Conservation (phyloP, 768 basidiomycete species). For the Bullera alba region DNA sequence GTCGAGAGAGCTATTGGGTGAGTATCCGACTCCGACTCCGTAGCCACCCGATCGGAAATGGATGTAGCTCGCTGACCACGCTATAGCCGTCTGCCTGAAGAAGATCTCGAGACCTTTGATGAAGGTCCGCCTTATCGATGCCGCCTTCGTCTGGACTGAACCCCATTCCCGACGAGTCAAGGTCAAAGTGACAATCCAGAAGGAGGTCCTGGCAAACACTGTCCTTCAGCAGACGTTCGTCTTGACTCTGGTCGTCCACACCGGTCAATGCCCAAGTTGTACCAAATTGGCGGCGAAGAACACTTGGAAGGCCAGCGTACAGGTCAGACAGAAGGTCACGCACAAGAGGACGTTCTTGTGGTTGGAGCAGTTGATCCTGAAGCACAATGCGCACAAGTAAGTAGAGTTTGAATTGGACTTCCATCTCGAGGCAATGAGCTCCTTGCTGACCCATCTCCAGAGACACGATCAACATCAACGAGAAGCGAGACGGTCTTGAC, state of each 20-base stretch:
- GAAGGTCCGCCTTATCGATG: conserved; percentile 94
- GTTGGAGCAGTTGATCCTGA: conserved; percentile 93
- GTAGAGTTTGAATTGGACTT: conserved; percentile 6
- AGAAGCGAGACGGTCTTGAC: conserved; percentile 88
- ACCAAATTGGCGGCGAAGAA: conserved; percentile 93
- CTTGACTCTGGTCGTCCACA: conserved; percentile 85
- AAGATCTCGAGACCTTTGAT: conserved; percentile 63
- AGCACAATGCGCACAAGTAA: conserved; percentile 84
- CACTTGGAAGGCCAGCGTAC: conserved; percentile 95
- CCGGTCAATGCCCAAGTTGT: conserved; percentile 88
- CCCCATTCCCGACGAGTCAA: conserved; percentile 90
- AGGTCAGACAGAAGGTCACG: conserved; percentile 96
- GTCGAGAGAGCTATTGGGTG: conserved; percentile 73
- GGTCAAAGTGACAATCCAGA: conserved; percentile 93
- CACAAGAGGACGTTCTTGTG: conserved; percentile 98
- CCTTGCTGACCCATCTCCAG: conserved; percentile 16
- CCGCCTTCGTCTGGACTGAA: conserved; percentile 98
- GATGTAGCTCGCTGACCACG: neutral
- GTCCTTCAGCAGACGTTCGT: conserved; percentile 97
- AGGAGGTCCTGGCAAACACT: conserved; percentile 92
- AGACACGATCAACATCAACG: conserved; percentile 86
- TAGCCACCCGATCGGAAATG: neutral
- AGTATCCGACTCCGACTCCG: conserved; percentile 4
- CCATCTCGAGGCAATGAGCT: neutral
- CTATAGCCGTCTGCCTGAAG: conserved; percentile 74